Conservation (phyloP, 768 basidiomycete genomes). For the Rhizopogon vesiculosus region DNA sequence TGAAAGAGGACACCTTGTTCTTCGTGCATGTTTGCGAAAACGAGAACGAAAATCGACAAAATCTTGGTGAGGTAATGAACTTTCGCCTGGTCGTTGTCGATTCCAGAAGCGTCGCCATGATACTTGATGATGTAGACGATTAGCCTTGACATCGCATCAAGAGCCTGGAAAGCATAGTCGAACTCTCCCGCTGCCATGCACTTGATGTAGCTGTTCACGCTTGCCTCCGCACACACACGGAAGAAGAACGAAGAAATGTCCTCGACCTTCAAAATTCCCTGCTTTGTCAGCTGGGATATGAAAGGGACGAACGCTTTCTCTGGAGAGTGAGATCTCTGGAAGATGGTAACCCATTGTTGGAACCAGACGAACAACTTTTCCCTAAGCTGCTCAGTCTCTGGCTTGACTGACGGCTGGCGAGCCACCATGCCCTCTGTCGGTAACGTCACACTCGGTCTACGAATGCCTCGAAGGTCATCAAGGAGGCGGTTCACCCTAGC, state of each 20-base stretch:
- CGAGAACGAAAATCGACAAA: constrained; percentile 93
- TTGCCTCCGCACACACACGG: constrained; percentile 93
- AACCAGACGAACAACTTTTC: constrained; percentile 78
- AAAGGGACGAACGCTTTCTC: constrained; percentile 96
- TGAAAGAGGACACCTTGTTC: constrained; percentile 90
- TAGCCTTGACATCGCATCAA: constrained; percentile 93
- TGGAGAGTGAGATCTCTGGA: constrained; percentile 83
- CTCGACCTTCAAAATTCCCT: constrained; percentile 94
- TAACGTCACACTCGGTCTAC: constrained; percentile 38
- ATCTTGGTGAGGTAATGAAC: constrained; percentile 97
- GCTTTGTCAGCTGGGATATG: constrained; percentile 95
- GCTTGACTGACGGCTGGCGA: constrained; percentile 51
- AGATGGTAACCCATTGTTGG: constrained; percentile 95
- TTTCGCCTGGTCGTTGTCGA: constrained; percentile 92
- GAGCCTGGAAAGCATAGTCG: constrained; percentile 80
- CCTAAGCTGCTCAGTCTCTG: constrained; percentile 70
- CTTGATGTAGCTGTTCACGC: constrained; percentile 84
- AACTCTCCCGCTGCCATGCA: constrained; percentile 68
- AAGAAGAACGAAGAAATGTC: constrained; percentile 98
- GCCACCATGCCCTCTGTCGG: constrained; percentile 31
- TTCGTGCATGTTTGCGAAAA: constrained; percentile 92
- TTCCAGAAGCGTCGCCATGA: constrained; percentile 91
- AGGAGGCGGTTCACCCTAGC: constrained; percentile 64
- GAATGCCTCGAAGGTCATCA: constrained; percentile 72
- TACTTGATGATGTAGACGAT: constrained; percentile 99